Evolutionary conservation across 1,284 basidiomycete species (phyloP), one percentile per base, ranked within the genome.

Genomic region (Spongiforma sp.): DNA sequence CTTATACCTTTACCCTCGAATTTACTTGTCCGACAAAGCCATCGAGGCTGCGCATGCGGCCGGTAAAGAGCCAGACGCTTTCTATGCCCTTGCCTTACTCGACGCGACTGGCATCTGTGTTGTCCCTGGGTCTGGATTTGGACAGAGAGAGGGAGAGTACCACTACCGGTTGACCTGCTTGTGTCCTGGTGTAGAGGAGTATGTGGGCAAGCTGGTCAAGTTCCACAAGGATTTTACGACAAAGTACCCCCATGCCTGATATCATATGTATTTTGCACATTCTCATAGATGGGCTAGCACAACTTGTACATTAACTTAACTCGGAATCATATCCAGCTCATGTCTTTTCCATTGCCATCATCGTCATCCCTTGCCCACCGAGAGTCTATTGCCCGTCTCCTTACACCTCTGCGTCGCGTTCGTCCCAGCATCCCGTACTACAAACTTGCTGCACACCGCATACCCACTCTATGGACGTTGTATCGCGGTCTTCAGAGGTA

Each of bases 101-200:
- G 93, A 97, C 68, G 86, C 88, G 68, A 97, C 95, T 0, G 96
- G 96, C 36, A 97, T 98, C 70, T 98, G 95, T 72, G 93, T 94
- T 28, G 93, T 98, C 2, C 93, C 95, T 11, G 96, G 96, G 0
- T 90, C 89, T 61, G 96, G 96, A 11, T 98, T 98, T 74, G 95
- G 96, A 4, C 96, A 98, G 82, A 90, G 86, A 78, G 87, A 90
- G 57, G 94, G 91, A 37, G 91, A 95, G 72, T 90, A 89, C 78
- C 95, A 98, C 79, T 91, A 97, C 73, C 82, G 96, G 52, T 78
- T 96, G 76, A 96, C 94, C 15, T 96, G 94, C 66, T 79, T 96
- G 67, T 96, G 93, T 75, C 94, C 93, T 5, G 92, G 91, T 60
- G 94, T 95, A 17, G 95, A 96, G 63, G 93, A 96, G 72, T 98